These are phyloP conservation scores for Lactarius quietus DNA, from an alignment of 768 basidiomycete species.

Conservation along the genomic window DNA sequence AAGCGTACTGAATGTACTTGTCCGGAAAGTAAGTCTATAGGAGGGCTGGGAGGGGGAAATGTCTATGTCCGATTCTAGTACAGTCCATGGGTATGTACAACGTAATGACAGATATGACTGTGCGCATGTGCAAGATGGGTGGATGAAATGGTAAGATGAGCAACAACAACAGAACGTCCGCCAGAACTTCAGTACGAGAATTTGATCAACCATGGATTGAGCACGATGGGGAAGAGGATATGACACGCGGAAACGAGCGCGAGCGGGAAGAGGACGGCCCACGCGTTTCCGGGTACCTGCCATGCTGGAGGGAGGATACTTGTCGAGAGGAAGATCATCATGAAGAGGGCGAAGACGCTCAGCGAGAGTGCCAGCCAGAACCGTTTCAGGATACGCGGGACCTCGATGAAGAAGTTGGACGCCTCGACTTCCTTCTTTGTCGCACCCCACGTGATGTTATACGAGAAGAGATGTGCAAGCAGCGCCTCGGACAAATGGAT, in stretches of 20 bases:
- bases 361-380: conserved; percentile 66
- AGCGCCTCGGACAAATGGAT: conserved; percentile 53
- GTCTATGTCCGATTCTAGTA: conserved; percentile 3
- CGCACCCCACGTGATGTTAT: conserved; percentile 55
- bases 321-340: conserved; percentile 53
- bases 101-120: neutral
- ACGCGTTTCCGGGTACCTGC: conserved; percentile 54
- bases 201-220: conserved; percentile 88
- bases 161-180: neutral
- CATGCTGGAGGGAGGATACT: conserved; percentile 57
- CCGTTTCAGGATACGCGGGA: conserved; percentile 77
- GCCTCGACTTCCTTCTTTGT: conserved; percentile 81
- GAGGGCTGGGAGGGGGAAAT: neutral
- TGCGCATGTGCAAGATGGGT: neutral
- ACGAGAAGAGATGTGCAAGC: conserved; percentile 54
- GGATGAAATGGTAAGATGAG: neutral
- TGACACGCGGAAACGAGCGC: conserved; percentile 63
- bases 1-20: neutral
- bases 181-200: conserved; percentile 50
- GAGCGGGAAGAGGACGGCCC: conserved; percentile 77
- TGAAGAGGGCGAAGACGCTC: conserved; percentile 47
- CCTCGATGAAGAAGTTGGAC: conserved; percentile 88
- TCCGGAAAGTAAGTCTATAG: neutral
- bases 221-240: conserved; percentile 77
- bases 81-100: conserved; percentile 1